Evolutionary conservation across 2,329 filamentous ascomycete genomes (phyloP).

Genomic region (Sarocladium oryzae): DNA sequence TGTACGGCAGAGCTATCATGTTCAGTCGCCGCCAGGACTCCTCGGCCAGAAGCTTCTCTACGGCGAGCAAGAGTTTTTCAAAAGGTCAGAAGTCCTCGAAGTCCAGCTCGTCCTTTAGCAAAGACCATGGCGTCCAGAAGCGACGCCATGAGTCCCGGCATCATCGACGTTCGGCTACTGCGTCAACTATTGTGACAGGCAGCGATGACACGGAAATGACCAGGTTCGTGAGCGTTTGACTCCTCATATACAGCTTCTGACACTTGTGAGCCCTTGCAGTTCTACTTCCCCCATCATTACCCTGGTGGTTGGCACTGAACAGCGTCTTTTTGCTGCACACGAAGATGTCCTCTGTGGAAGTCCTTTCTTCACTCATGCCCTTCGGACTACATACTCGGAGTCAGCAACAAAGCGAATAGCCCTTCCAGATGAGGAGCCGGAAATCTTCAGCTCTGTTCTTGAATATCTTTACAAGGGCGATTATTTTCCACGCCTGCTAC

Average conservation of each 20-base stretch:
- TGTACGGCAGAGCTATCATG: constrained; percentile 27
- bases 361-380: constrained; percentile 59
- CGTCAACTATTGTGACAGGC: constrained; percentile 30
- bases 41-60: constrained; percentile 46
- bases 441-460: constrained; percentile 83
- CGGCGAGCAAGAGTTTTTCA: constrained; percentile 45
- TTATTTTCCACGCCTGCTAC: constrained; percentile 77
- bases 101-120: constrained; percentile 49
- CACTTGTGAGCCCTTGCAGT: background rate
- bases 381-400: constrained; percentile 29
- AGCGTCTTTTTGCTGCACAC: constrained; percentile 85
- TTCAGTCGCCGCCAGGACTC: constrained; percentile 41
- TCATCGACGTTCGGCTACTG: constrained; percentile 41
- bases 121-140: constrained; percentile 48
- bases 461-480: constrained; percentile 94
- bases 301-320: constrained; percentile 70
- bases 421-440: constrained; percentile 78
- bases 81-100: constrained; percentile 44
- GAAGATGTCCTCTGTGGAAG: constrained; percentile 76
- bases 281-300: constrained; percentile 66
- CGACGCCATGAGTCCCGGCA: constrained; percentile 43
- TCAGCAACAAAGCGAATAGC: constrained; percentile 59
- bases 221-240: constrained; percentile 31
- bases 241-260: background rate
- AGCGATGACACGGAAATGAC: constrained; percentile 32